Percentiles rank a stretch among this genome's conserved stretches.
Conservation (phyloP, 2,329 filamentous ascomycete species). For the Alternaria metachromatica region DNA sequence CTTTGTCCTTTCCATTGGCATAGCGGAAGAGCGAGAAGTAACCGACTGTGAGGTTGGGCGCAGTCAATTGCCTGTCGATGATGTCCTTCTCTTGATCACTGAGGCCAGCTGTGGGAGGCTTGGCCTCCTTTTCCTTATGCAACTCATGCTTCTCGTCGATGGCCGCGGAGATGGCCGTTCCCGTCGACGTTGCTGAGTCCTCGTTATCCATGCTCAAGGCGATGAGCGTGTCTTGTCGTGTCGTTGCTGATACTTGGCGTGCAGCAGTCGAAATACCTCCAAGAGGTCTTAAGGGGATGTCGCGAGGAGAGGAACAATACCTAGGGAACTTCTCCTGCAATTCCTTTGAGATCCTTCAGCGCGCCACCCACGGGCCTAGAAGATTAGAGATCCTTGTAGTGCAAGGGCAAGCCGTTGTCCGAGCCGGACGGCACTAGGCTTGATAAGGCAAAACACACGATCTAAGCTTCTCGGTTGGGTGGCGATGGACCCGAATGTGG, state of each 20-base stretch:
- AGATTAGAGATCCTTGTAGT: constrained; percentile 4
- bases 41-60: constrained; percentile 51
- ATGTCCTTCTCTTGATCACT: constrained; percentile 45
- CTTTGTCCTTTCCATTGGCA: constrained; percentile 49
- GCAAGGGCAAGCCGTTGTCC: not conserved
- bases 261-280: constrained; percentile 1
- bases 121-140: constrained; percentile 26
- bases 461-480: constrained; percentile 1
- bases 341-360: constrained; percentile 2
- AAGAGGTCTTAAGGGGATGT: constrained; percentile 1
- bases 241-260: constrained; percentile 3
- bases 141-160: constrained; percentile 35
- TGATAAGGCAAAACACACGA: not conserved
- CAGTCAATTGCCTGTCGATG: constrained; percentile 50
- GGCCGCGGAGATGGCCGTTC: constrained; percentile 22
- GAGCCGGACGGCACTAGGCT: not conserved
- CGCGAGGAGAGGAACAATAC: constrained; percentile 2
- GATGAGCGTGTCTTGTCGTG: constrained; percentile 16
- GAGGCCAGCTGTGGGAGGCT: constrained; percentile 30
- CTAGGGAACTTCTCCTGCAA: not conserved
- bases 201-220: constrained; percentile 21
- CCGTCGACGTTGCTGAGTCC: constrained; percentile 17
- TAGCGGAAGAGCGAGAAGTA: constrained; percentile 57
- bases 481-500: not conserved
- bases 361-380: constrained; percentile 15